Conservation (phyloP, 139 green algal genomes). For the Choricystis sp. region DNA sequence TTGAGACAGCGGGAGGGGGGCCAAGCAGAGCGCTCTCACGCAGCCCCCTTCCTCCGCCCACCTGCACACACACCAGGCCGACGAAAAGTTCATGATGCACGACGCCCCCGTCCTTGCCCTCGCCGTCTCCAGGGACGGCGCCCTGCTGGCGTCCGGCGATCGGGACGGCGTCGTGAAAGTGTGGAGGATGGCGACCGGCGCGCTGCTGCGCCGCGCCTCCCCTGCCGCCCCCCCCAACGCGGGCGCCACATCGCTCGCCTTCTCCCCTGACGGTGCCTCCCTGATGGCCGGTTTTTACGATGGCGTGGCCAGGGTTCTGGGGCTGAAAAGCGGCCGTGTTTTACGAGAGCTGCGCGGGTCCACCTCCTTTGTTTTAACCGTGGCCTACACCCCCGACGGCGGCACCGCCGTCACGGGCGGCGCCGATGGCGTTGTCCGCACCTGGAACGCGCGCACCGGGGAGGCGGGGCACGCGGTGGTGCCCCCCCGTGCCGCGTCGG, state of each 20-base stretch:
- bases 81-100: conserved; percentile 97
- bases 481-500: too few species aligned
- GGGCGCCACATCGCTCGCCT: conserved; percentile 70
- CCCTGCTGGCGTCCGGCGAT: conserved; percentile 69
- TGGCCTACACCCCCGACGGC: conserved; percentile 4
- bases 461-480: background rate
- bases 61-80: conserved; percentile 9
- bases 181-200: conserved; percentile 77
- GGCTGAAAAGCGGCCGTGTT: conserved; percentile 88
- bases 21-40: too few species aligned
- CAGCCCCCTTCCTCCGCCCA: too few species aligned
- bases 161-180: conserved; percentile 78
- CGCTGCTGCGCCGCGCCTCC: conserved; percentile 79
- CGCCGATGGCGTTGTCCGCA: background rate
- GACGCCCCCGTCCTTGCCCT: conserved; percentile 76
- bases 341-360: conserved; percentile 95
- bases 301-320: conserved; percentile 69
- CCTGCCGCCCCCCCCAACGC: conserved; percentile 64
- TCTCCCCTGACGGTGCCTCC: conserved; percentile 77
- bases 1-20: too few species aligned
- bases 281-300: conserved; percentile 84
- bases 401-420: background rate
- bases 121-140: conserved; percentile 63
- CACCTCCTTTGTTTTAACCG: conserved; percentile 77
- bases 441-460: background rate